These are phyloP conservation scores for Colletotrichum zoysiae DNA, from an alignment of 2,329 filamentous ascomycete genomes.

Conservation along the genomic window DNA sequence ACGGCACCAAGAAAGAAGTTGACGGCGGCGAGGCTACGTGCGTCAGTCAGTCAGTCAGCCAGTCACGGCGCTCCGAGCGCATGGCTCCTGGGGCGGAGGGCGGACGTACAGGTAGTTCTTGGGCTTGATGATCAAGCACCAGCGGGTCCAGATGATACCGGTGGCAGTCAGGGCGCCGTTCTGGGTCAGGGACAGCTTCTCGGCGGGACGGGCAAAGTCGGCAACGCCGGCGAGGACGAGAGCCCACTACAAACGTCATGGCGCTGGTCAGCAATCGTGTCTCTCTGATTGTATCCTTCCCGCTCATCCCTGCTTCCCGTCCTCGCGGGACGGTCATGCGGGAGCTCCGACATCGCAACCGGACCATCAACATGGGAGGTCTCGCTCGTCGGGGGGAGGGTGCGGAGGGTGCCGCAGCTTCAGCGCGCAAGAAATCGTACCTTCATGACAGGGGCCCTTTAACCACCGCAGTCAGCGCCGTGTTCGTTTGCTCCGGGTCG, in stretches of 20 bases:
- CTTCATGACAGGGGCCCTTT: slow-evolving; percentile 93
- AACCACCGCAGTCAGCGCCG: slow-evolving; percentile 15
- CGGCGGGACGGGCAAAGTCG: slow-evolving; percentile 90
- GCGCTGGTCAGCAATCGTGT: slow-evolving; percentile 18
- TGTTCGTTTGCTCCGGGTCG: not conserved
- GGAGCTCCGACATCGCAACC: slow-evolving; percentile 35
- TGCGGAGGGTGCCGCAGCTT: not conserved
- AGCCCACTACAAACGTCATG: slow-evolving; percentile 74
- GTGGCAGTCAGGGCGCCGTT: slow-evolving; percentile 92
- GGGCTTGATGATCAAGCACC: slow-evolving; percentile 97
- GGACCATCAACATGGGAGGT: slow-evolving; percentile 35
- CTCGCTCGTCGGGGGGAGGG: not conserved
- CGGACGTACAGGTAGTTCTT: slow-evolving; percentile 85
- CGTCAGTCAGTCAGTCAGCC: not conserved
- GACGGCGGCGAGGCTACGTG: slow-evolving; percentile 82
- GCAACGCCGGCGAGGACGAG: slow-evolving; percentile 92
- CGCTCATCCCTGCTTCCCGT: not conserved
- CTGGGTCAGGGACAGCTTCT: slow-evolving; percentile 93
- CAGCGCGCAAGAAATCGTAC: slow-evolving; percentile 61
- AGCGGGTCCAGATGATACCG: slow-evolving; percentile 96
- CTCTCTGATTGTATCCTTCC: not conserved
- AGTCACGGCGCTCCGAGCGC: not conserved
- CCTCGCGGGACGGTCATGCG: not conserved
- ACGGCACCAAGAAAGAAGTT: slow-evolving; percentile 98
- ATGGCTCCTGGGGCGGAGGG: not conserved